Conservation (phyloP, 176 grass and related monocot genomes). For the Oryza meyeriana region DNA sequence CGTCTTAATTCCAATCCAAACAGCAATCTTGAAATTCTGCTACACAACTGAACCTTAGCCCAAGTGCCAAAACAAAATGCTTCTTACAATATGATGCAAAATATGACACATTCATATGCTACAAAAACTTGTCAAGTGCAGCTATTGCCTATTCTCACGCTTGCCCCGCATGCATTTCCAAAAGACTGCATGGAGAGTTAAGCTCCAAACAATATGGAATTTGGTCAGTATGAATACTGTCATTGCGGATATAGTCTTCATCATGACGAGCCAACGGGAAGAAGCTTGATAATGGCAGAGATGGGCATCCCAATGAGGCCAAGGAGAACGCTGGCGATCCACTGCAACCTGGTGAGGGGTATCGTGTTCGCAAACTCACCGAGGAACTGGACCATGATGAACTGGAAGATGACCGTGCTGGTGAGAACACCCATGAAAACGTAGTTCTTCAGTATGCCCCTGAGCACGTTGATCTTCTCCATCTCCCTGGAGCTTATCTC, state of each 20-base stretch:
- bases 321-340: constrained; percentile 57
- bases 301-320: constrained; percentile 84
- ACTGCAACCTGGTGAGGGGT: constrained; percentile 52
- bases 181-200: constrained; percentile 23
- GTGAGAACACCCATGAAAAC: constrained; percentile 72
- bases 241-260: neutral
- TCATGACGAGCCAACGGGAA: constrained; percentile 65
- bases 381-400: constrained; percentile 88
- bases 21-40: constrained; percentile 21
- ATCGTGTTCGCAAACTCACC: constrained; percentile 90
- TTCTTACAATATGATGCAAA: constrained; percentile 29
- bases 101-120: constrained; percentile 2
- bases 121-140: constrained; percentile 5
- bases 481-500: constrained; percentile 97
- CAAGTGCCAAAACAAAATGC: neutral
- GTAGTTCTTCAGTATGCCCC: constrained; percentile 77
- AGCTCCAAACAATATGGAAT: neutral
- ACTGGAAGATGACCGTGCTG: constrained; percentile 80
- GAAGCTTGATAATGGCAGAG: constrained; percentile 56
- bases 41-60: neutral
- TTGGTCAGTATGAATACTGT: neutral
- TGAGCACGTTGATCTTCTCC: constrained; percentile 89
- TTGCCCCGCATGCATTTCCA: constrained; percentile 26
- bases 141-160: constrained; percentile 10
- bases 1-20: constrained; percentile 5